A percentile compares a stretch with the other conserved stretches of the same genome.
Evolutionary conservation across 2,329 filamentous ascomycete genomes (phyloP).

Genomic region (Alternaria sp.): DNA sequence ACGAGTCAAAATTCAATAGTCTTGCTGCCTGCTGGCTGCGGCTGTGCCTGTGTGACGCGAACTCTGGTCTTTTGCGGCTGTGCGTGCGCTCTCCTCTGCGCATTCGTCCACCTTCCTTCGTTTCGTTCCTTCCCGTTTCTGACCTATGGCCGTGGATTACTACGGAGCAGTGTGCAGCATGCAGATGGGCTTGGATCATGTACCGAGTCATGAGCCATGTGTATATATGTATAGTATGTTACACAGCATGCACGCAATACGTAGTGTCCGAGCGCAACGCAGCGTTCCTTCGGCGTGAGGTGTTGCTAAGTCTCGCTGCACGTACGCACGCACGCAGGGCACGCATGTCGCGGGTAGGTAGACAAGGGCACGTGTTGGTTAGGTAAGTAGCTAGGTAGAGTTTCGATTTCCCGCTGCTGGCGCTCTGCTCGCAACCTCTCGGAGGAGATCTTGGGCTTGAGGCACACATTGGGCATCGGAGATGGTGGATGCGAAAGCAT

Average conservation of each 20-base stretch:
- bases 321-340: background rate
- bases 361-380: background rate
- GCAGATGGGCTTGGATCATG: background rate
- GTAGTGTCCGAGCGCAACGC: background rate
- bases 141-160: background rate
- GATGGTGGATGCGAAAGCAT: background rate
- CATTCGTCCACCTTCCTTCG: background rate
- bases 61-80: constrained; percentile 4
- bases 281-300: background rate
- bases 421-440: background rate
- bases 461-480: background rate
- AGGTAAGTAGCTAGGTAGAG: background rate
- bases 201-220: constrained; percentile 8
- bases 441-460: background rate
- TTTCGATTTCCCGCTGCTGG: background rate
- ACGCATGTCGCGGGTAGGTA: background rate
- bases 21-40: background rate
- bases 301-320: background rate
- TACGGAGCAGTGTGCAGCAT: constrained; percentile 6
- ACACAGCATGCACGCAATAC: constrained; percentile 13
- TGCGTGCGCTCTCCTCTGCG: background rate
- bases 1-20: background rate
- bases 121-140: background rate
- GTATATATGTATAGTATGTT: constrained; percentile 6
- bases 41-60: constrained; percentile 4